Conservation (phyloP, 2,329 filamentous ascomycete genomes). For the Saccharata proteae region DNA sequence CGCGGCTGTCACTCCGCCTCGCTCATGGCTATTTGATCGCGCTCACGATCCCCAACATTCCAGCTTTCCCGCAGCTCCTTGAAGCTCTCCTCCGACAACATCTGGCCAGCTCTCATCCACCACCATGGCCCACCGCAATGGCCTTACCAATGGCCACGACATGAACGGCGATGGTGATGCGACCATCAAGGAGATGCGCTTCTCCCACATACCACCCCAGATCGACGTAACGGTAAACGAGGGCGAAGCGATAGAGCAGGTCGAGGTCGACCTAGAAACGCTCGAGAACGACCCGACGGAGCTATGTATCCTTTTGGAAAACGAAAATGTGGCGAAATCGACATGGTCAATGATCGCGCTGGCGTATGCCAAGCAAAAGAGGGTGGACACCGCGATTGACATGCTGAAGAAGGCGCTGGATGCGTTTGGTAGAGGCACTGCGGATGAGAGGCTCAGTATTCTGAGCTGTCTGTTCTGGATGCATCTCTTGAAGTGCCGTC, state of each 20-base stretch:
- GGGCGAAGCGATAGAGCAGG: slow-evolving; percentile 54
- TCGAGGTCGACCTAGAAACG: slow-evolving; percentile 87
- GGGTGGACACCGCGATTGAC: slow-evolving; percentile 70
- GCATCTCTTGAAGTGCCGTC: slow-evolving; percentile 77
- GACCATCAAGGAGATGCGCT: slow-evolving; percentile 7
- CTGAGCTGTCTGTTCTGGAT: slow-evolving; percentile 82
- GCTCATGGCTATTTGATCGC: too few species aligned
- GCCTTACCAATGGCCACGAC: slow-evolving; percentile 6
- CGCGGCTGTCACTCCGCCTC: too few species aligned
- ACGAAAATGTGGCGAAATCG: slow-evolving; percentile 78
- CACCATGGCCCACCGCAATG: too few species aligned
- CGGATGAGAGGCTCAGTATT: slow-evolving; percentile 75
- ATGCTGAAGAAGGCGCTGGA: slow-evolving; percentile 61
- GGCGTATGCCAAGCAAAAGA: slow-evolving; percentile 91
- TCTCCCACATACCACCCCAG: slow-evolving; percentile 7
- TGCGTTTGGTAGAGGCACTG: slow-evolving; percentile 55
- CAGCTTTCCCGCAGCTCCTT: too few species aligned
- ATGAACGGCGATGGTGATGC: too few species aligned
- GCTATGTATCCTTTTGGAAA: slow-evolving; percentile 87
- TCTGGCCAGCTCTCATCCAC: too few species aligned
- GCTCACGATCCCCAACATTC: too few species aligned
- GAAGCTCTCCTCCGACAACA: too few species aligned
- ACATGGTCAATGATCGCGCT: slow-evolving; percentile 98
- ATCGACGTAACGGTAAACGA: slow-evolving; percentile 44
- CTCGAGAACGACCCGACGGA: slow-evolving; percentile 90